Conservation (phyloP, 176 grass and related monocot genomes). For the Metroxylon sagu region DNA sequence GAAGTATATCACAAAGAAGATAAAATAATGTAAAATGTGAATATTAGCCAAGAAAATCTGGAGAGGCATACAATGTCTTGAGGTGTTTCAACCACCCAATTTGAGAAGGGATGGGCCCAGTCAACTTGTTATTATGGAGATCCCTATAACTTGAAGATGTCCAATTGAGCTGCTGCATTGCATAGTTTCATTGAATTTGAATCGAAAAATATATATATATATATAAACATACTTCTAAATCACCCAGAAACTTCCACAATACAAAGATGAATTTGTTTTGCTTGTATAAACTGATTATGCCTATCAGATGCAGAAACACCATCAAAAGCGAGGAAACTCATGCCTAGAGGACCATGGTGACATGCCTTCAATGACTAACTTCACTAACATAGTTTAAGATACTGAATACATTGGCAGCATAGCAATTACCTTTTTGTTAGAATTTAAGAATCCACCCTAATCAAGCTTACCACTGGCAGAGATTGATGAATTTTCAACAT, state of each 20-base stretch:
- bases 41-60: not conserved
- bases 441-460: too few relatives aligned
- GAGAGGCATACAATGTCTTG: constrained; percentile 71
- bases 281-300: not conserved
- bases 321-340: too few relatives aligned
- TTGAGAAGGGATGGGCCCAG: constrained; percentile 77
- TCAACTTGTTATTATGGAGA: constrained; percentile 99
- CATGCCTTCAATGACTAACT: too few relatives aligned
- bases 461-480: too few relatives aligned
- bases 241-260: too few relatives aligned
- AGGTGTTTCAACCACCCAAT: constrained; percentile 90
- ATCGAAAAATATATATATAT: constrained; percentile 1
- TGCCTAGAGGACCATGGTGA: constrained; percentile 3
- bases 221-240: not conserved
- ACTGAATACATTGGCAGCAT: too few relatives aligned
- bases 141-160: constrained; percentile 46
- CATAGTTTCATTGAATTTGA: not conserved
- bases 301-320: too few relatives aligned
- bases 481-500: too few relatives aligned
- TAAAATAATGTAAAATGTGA: not conserved
- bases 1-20: too few relatives aligned
- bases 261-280: not conserved
- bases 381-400: too few relatives aligned
- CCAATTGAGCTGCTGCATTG: not conserved
- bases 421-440: too few relatives aligned